Conservation (phyloP, 768 basidiomycete genomes). For the Tricholoma furcatifolium region DNA sequence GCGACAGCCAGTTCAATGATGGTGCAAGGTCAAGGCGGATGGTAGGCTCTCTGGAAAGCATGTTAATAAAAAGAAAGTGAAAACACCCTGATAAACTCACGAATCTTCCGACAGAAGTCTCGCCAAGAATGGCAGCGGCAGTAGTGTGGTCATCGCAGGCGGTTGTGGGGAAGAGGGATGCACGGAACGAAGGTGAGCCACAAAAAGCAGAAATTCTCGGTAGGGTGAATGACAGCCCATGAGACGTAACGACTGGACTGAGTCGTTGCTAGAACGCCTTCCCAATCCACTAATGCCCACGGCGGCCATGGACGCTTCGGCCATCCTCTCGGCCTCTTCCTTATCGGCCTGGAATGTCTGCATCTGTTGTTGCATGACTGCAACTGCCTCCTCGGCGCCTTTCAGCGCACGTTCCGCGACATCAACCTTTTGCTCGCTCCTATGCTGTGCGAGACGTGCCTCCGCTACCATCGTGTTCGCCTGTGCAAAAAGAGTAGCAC, state of each 20-base stretch:
- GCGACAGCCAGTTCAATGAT: slow-evolving; percentile 90
- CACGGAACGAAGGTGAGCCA: slow-evolving; percentile 72
- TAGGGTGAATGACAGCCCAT: slow-evolving; percentile 74
- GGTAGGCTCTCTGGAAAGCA: slow-evolving; percentile 73
- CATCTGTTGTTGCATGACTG: slow-evolving; percentile 82
- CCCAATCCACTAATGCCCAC: slow-evolving; percentile 75
- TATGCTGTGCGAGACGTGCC: slow-evolving; percentile 65
- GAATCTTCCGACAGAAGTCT: slow-evolving; percentile 80
- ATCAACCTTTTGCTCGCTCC: slow-evolving; percentile 72
- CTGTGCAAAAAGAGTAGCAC: slow-evolving; percentile 84
- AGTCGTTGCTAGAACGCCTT: slow-evolving; percentile 28
- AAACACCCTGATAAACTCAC: slow-evolving; percentile 45
- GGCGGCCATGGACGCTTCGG: slow-evolving; percentile 44
- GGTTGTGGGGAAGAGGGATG: slow-evolving; percentile 59
- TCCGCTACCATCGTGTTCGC: slow-evolving; percentile 99
- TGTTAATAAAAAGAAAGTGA: slow-evolving; percentile 12
- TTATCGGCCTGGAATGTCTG: slow-evolving; percentile 70
- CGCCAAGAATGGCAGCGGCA: slow-evolving; percentile 75
- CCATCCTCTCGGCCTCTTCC: slow-evolving; percentile 55
- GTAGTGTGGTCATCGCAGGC: slow-evolving; percentile 71
- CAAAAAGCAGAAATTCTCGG: slow-evolving; percentile 75
- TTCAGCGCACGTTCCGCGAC: slow-evolving; percentile 76
- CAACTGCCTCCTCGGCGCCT: slow-evolving; percentile 84
- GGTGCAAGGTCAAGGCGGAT: slow-evolving; percentile 92
- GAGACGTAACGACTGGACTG: slow-evolving; percentile 40